Evolutionary conservation across 176 grass and related monocot species (phyloP).

Genomic region (Oryza brachyantha): DNA sequence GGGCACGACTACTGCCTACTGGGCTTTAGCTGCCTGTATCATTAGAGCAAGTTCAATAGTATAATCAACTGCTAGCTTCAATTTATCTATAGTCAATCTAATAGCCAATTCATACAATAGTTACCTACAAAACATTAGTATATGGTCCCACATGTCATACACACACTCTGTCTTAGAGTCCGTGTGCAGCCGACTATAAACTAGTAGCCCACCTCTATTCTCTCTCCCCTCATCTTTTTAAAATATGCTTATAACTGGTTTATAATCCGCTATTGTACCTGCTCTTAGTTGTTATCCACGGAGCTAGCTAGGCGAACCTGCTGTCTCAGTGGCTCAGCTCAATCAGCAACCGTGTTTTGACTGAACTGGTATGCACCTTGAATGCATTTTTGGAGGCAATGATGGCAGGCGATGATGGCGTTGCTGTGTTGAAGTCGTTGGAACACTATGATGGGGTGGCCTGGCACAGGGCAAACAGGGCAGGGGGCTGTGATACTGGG

Average conservation of each 20-base stretch:
- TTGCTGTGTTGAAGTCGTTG: background rate
- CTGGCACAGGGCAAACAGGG: conserved; percentile 9
- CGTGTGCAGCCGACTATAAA: no score
- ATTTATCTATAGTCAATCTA: no score
- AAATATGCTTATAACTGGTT: no score
- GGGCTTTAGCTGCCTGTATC: background rate
- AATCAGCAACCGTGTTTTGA: conserved; percentile 32
- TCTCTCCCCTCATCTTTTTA: no score
- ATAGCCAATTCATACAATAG: no score
- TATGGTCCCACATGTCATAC: no score
- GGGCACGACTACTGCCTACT: background rate
- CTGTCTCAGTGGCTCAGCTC: background rate
- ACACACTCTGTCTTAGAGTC: no score
- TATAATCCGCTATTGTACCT: no score
- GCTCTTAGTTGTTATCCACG: conserved; percentile 22
- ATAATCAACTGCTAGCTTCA: no score
- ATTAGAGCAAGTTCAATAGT: no score
- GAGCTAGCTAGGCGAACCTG: background rate
- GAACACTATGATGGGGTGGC: background rate
- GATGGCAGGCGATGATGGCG: conserved; percentile 3
- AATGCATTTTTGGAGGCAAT: conserved; percentile 36
- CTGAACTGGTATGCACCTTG: conserved; percentile 30
- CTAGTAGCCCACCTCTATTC: no score
- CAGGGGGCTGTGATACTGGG: background rate
- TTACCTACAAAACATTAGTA: no score